phyloP scores from a whole-genome alignment of 2,329 filamentous ascomycete genomes.

The Ceratocystis papillata region DNA sequence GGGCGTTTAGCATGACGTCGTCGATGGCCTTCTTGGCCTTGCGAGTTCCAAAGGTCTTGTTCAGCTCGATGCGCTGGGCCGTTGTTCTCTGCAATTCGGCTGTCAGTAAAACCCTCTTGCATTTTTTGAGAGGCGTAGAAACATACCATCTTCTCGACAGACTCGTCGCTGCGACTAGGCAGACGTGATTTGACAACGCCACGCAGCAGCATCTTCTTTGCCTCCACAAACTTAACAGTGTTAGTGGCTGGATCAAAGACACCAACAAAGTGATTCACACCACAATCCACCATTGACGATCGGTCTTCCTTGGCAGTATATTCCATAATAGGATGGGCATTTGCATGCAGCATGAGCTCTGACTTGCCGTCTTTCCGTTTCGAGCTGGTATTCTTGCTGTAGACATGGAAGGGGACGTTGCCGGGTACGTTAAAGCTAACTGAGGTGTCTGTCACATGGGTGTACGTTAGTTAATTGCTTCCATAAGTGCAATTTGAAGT shows the following conservation, averaged over 20 bases:
- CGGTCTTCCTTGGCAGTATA: slow-evolving; percentile 43
- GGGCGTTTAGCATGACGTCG: slow-evolving; percentile 59
- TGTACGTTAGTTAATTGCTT: slow-evolving; percentile 12
- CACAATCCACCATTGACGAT: slow-evolving; percentile 29
- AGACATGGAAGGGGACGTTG: slow-evolving; percentile 39
- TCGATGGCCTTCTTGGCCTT: slow-evolving; percentile 71
- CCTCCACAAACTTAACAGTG: slow-evolving; percentile 49
- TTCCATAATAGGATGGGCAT: slow-evolving; percentile 46
- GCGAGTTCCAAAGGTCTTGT: slow-evolving; percentile 72
- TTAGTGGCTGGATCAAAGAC: slow-evolving; percentile 52
- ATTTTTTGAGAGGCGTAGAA: neutral
- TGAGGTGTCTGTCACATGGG: slow-evolving; percentile 29
- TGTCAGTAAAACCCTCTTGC: slow-evolving; percentile 22
- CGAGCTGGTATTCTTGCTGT: slow-evolving; percentile 32
- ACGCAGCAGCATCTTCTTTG: slow-evolving; percentile 53
- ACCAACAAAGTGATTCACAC: slow-evolving; percentile 54
- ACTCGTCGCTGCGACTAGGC: slow-evolving; percentile 35
- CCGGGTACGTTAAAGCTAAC: slow-evolving; percentile 33
- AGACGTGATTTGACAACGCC: slow-evolving; percentile 47
- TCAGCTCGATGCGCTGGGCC: slow-evolving; percentile 57
- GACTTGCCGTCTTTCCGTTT: slow-evolving; percentile 33
- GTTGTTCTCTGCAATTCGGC: slow-evolving; percentile 40
- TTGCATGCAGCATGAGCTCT: slow-evolving; percentile 49
- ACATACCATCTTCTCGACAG: slow-evolving; percentile 30
- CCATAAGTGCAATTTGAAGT: neutral